Percentiles rank a stretch among this genome's conserved stretches.
Conservation (phyloP, 2,329 filamentous ascomycete genomes). For the Venturia carpophila region DNA sequence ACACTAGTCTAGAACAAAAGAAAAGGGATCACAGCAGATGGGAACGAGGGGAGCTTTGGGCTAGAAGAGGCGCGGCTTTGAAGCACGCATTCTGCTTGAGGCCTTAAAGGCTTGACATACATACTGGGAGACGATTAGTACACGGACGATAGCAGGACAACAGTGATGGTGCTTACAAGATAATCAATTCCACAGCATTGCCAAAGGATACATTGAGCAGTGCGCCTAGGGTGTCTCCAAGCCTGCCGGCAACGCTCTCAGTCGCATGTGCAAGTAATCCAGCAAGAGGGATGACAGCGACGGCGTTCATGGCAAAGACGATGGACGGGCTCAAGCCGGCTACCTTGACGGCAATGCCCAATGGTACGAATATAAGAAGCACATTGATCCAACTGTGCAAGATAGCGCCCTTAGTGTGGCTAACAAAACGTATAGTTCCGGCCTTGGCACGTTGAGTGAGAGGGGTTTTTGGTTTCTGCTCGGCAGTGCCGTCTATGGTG, state of each 20-base stretch:
- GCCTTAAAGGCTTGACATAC: conserved; percentile 25
- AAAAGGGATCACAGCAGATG: conserved; percentile 6
- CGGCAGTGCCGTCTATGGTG: conserved; percentile 39
- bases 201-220: conserved; percentile 46
- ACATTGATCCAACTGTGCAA: conserved; percentile 72
- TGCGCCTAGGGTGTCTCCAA: conserved; percentile 43
- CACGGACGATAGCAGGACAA: conserved; percentile 21
- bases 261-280: conserved; percentile 43
- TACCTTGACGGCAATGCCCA: conserved; percentile 59
- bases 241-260: conserved; percentile 40
- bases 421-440: conserved; percentile 45
- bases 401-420: conserved; percentile 50
- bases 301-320: conserved; percentile 45
- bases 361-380: conserved; percentile 67
- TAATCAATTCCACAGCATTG: conserved; percentile 46
- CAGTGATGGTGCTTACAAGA: conserved; percentile 29
- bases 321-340: conserved; percentile 35
- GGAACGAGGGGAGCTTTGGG: conserved; percentile 16
- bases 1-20: conserved; percentile 16
- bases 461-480: conserved; percentile 33
- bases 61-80: conserved; percentile 17
- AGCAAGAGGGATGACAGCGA: conserved; percentile 45
- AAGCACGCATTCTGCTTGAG: conserved; percentile 15
- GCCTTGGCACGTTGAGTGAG: conserved; percentile 44
- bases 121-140: conserved; percentile 30